Base-by-base conservation (phyloP, 208 protist species). In the Trypanosoma theileri region DNA sequence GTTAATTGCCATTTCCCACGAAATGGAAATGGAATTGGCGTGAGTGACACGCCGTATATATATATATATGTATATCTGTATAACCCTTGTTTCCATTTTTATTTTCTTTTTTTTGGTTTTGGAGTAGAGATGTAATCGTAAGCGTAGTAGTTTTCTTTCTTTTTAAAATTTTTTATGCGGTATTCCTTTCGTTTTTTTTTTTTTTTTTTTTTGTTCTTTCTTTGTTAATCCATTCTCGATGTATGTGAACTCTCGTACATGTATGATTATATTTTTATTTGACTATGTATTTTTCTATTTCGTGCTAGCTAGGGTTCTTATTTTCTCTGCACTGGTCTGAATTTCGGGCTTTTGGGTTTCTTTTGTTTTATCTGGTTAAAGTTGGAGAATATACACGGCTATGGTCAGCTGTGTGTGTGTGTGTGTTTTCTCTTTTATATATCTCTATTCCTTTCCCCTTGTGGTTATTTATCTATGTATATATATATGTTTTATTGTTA, bases 21-120 rank as follows among this genome's bases (percentile, higher is more conserved):
- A 92, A 66, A 89, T 86, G 75, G 92, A 95, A 63, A 96, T 96
- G 92, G 89, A 96, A 62, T 70, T 95, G n/a, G 92, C 89, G 26
- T 95, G 74, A 66, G 0, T 12, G 46, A 21, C 31, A n/a, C 26
- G 35, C 48, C 2, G 16, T 41, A 22, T 50, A 31, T 50, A 26
- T n/a, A 44, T 40, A 64, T 53, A 53, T 53, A 64, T 66, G 3
- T 66, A 35, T 35, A 35, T 35, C 1, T n/a, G n/a, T n/a, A n/a
- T n/a, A n/a, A n/a, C n/a, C n/a, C n/a, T n/a, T n/a, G n/a, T n/a
- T n/a, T n/a, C n/a, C n/a, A n/a, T n/a, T n/a, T n/a, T n/a, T 53
- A 11, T 3, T 24, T 66, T 66, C 19, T 19, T 24, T 66, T 1
- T 44, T 56, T 59, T 59, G 48, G 0, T 28, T 42, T 67, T 59